A percentile compares a stretch with the other conserved stretches of the same genome.
Conservation (phyloP, 2,329 filamentous ascomycete species). For the Hortaea sp. region DNA sequence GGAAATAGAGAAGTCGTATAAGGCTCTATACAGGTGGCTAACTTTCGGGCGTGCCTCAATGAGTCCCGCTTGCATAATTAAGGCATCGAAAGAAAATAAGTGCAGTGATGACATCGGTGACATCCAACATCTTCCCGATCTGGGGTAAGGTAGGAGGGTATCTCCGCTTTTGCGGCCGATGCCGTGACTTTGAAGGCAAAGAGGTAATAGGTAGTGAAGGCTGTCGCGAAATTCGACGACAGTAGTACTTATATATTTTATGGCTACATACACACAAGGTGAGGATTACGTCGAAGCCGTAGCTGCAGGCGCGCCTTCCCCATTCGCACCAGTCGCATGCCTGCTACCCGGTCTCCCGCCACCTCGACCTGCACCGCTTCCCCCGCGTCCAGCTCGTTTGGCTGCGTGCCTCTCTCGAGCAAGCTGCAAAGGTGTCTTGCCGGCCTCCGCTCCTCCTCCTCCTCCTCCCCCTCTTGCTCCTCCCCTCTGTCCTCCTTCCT, state of each 20-base stretch:
- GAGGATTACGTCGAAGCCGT: neutral
- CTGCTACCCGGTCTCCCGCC: neutral
- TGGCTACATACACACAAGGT: no score
- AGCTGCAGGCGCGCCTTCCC: neutral
- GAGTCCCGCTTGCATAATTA: no score
- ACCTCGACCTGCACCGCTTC: constrained; percentile 27
- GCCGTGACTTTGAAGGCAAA: neutral
- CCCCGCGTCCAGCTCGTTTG: constrained; percentile 6
- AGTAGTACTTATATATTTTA: no score
- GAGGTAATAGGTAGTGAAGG: neutral
- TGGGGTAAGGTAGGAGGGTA: constrained; percentile 5
- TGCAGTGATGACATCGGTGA: constrained; percentile 4
- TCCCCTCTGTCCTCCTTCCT: constrained; percentile 5
- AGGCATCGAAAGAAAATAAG: neutral
- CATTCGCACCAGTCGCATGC: neutral
- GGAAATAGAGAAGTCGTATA: no score
- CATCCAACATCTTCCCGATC: neutral
- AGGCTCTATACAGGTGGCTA: no score
- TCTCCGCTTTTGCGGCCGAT: constrained; percentile 5
- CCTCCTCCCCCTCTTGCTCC: constrained; percentile 26
- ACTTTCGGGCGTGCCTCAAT: no score
- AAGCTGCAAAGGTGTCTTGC: constrained; percentile 45
- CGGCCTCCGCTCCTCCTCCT: constrained; percentile 10
- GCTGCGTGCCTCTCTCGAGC: constrained; percentile 48
- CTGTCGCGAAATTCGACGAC: no score